Conservation (phyloP, 148 eudicot genomes). For the Camellia granthamiana region DNA sequence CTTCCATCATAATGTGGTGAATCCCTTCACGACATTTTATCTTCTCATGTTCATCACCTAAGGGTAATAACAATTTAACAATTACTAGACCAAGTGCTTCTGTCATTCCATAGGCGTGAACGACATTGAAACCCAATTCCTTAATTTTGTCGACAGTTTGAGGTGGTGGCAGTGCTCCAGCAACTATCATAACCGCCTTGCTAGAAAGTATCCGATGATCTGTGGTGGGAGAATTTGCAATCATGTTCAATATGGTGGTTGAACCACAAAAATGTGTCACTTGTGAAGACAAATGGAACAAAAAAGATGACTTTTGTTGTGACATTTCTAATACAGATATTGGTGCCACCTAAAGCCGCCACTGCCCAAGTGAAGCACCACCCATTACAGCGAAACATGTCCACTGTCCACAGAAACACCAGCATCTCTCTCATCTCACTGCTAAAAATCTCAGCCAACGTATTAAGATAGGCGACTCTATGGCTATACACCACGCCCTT, state of each 20-base stretch:
- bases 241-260: conserved; percentile 50
- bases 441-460: conserved; percentile 24
- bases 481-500: conserved; percentile 42
- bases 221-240: conserved; percentile 24
- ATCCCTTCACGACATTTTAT: conserved; percentile 11
- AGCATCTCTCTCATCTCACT: conserved; percentile 15
- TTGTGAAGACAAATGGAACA: conserved; percentile 32
- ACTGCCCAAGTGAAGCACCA: conserved; percentile 63
- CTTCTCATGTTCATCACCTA: too few relatives aligned
- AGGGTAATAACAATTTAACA: background rate
- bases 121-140: conserved; percentile 22
- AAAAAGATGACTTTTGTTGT: conserved; percentile 40
- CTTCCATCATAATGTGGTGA: conserved; percentile 27
- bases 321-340: conserved; percentile 48
- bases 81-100: conserved; percentile 34
- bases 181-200: conserved; percentile 41
- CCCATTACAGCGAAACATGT: conserved; percentile 49
- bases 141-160: conserved; percentile 23
- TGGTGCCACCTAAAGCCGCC: conserved; percentile 66
- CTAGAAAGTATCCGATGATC: conserved; percentile 18
- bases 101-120: conserved; percentile 36
- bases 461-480: conserved; percentile 31
- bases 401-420: conserved; percentile 37
- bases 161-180: conserved; percentile 55
- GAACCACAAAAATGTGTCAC: conserved; percentile 59